These are phyloP conservation scores for Ganoderma lucidum DNA, from an alignment of 1,284 basidiomycete species.

Conservation along the genomic window DNA sequence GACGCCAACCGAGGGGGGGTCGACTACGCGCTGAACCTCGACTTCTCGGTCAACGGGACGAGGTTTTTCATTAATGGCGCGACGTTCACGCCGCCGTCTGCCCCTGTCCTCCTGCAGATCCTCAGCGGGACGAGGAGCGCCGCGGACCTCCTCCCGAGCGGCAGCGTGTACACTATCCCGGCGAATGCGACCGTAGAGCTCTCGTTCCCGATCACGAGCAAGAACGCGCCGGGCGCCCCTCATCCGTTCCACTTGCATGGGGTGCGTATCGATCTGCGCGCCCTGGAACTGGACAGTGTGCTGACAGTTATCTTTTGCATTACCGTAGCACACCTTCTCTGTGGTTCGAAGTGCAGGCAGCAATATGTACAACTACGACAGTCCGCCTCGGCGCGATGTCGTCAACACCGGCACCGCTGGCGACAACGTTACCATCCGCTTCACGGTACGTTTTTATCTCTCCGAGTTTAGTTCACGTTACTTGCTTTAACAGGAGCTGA, in stretches of 20 bases:
- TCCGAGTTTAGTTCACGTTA: neutral
- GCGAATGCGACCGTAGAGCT: conserved; percentile 45
- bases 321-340: conserved; percentile 34
- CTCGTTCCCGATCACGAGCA: conserved; percentile 39
- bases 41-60: conserved; percentile 27
- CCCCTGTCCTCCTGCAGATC: conserved; percentile 47
- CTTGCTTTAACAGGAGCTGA: neutral
- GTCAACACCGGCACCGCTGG: conserved; percentile 40
- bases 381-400: conserved; percentile 43
- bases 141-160: conserved; percentile 39
- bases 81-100: conserved; percentile 35
- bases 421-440: conserved; percentile 43
- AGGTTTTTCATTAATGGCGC: conserved; percentile 38
- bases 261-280: neutral
- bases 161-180: conserved; percentile 41
- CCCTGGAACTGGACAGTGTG: neutral
- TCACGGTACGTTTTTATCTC: conserved; percentile 13
- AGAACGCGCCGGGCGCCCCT: conserved; percentile 37
- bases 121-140: conserved; percentile 41
- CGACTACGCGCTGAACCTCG: conserved; percentile 39
- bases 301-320: neutral
- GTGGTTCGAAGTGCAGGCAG: conserved; percentile 42
- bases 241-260: conserved; percentile 52
- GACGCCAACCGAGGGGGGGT: conserved; percentile 34
- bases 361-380: conserved; percentile 40